phyloP scores from a whole-genome alignment of 2,329 filamentous ascomycete species.

The Aspergillus persii region DNA sequence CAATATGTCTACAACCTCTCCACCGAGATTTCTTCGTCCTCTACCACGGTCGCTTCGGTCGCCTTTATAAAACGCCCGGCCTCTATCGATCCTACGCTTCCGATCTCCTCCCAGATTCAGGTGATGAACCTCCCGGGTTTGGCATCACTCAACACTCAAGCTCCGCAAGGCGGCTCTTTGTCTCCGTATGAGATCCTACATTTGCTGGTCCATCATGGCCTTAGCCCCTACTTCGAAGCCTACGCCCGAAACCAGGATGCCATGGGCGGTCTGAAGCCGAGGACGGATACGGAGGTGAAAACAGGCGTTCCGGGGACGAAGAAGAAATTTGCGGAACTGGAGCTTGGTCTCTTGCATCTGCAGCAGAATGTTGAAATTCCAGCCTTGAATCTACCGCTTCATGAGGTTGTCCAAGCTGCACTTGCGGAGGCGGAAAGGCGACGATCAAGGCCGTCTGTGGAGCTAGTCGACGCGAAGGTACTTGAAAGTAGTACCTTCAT shows the following conservation, averaged over 20 bases:
- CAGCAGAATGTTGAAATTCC: conserved; percentile 99
- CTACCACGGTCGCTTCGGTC: conserved; percentile 79
- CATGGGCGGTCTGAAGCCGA: conserved; percentile 63
- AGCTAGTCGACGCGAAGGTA: conserved; percentile 72
- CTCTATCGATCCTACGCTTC: conserved; percentile 78
- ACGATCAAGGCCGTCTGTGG: conserved; percentile 68
- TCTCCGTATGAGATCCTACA: conserved; percentile 92
- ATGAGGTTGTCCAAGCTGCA: conserved; percentile 81
- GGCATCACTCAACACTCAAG: conserved; percentile 65
- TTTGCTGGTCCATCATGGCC: conserved; percentile 82
- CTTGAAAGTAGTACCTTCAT: conserved; percentile 87
- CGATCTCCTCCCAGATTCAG: conserved; percentile 84
- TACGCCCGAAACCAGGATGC: conserved; percentile 80
- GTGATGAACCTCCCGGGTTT: conserved; percentile 88
- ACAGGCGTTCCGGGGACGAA: conserved; percentile 96
- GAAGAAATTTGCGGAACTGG: conserved; percentile 92
- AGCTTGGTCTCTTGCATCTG: conserved; percentile 83
- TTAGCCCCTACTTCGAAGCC: conserved; percentile 96
- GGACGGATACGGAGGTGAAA: conserved; percentile 83
- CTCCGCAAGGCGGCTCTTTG: conserved; percentile 68
- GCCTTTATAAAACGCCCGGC: conserved; percentile 86
- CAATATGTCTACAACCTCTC: conserved; percentile 75
- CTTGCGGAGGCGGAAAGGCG: conserved; percentile 72
- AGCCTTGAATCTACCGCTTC: conserved; percentile 80
- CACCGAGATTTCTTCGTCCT: conserved; percentile 72